phyloP scores from a whole-genome alignment of 108 stramenopile species.

The Cyclotella kingstonii region DNA sequence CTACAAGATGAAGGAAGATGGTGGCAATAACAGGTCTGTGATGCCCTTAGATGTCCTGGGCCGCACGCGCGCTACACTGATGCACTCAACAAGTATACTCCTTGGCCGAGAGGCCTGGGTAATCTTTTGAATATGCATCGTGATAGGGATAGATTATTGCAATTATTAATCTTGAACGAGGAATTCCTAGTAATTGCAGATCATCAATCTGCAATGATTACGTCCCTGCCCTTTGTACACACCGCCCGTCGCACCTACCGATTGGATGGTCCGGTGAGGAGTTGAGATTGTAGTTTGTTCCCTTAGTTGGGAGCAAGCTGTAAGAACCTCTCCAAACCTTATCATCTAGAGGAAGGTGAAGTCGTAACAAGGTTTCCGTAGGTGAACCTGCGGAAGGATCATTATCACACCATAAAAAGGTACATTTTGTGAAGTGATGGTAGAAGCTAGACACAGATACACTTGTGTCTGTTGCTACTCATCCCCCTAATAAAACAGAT shows the following conservation, averaged over 20 bases:
- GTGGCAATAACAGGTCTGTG: conserved; percentile 98
- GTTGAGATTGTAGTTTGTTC: conserved; percentile 83
- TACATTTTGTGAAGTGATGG: conserved; percentile 42
- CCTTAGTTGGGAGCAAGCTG: conserved; percentile 67
- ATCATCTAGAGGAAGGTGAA: conserved; percentile 96
- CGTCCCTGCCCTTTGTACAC: conserved; percentile 98
- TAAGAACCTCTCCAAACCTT: conserved; percentile 88
- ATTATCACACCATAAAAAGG: conserved; percentile 89
- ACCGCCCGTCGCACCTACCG: conserved; percentile 99
- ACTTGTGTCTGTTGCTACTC: conserved; percentile 5
- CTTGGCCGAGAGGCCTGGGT: conserved; percentile 96
- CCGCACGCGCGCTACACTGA: conserved; percentile 98
- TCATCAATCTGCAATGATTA: conserved; percentile 97
- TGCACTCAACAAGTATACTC: conserved; percentile 89
- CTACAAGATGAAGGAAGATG: conserved; percentile 92
- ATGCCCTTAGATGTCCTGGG: conserved; percentile 99
- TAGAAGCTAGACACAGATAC: conserved; percentile 9
- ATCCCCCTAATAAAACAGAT: not conserved
- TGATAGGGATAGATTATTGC: conserved; percentile 99
- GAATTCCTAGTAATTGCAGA: conserved; percentile 99
- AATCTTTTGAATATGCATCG: conserved; percentile 97
- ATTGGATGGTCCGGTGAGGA: conserved; percentile 97
- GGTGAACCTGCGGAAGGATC: conserved; percentile 99
- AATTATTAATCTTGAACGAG: conserved; percentile 99
- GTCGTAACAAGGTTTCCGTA: conserved; percentile 99